Conservation (phyloP, 2,329 filamentous ascomycete species). For the Fusarium hainanense region DNA sequence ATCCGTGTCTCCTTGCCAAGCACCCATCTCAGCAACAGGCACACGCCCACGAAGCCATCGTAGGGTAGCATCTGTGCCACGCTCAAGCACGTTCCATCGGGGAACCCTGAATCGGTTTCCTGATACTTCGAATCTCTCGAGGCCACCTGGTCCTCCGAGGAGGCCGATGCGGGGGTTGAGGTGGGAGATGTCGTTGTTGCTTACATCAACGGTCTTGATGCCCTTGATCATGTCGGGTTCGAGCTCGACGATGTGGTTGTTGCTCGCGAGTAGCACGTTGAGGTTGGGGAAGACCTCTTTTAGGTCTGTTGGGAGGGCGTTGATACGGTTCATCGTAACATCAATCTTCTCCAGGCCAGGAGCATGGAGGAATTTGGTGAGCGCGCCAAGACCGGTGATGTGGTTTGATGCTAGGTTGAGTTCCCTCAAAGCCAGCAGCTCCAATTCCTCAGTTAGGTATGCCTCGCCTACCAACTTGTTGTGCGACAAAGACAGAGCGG, state of each 20-base stretch:
- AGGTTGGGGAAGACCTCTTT: conserved; percentile 76
- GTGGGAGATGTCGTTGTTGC: conserved; percentile 86
- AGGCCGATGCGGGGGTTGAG: conserved; percentile 85
- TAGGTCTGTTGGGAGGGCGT: conserved; percentile 71
- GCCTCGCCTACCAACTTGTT: conserved; percentile 75
- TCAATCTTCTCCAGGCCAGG: conserved; percentile 82
- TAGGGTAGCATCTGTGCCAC: conserved; percentile 86
- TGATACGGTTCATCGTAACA: conserved; percentile 83
- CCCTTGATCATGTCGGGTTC: conserved; percentile 79
- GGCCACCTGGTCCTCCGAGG: conserved; percentile 69
- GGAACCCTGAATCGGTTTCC: conserved; percentile 92
- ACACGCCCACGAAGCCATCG: conserved; percentile 84
- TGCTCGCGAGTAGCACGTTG: conserved; percentile 75
- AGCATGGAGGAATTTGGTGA: conserved; percentile 76
- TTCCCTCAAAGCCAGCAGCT: conserved; percentile 79
- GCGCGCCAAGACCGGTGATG: conserved; percentile 74
- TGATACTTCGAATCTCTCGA: conserved; percentile 78
- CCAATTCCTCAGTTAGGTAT: conserved; percentile 74
- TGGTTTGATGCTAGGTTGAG: conserved; percentile 81
- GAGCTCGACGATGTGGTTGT: conserved; percentile 82
- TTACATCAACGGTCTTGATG: conserved; percentile 71
- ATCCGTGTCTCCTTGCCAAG: conserved; percentile 63
- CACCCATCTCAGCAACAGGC: conserved; percentile 68
- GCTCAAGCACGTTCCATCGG: conserved; percentile 82
- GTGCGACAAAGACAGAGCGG: conserved; percentile 77